Conservation (phyloP, 768 basidiomycete genomes). For the Candolleomyces eurysporus region DNA sequence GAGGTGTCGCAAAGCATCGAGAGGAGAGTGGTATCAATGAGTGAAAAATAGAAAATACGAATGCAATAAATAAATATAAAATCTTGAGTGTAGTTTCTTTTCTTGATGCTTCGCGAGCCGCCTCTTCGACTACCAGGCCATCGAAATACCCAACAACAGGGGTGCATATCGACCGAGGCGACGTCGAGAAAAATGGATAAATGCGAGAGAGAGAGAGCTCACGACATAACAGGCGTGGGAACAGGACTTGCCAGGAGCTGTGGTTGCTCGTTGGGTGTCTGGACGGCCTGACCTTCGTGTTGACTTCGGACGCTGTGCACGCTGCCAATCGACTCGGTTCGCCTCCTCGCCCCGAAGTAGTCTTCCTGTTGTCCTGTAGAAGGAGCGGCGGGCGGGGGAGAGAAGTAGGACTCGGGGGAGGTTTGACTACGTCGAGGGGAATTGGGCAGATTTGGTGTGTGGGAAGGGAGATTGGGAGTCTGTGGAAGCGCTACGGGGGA, state of each 20-base stretch:
- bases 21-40: slow-evolving; percentile 1
- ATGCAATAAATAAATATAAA: slow-evolving; percentile 10
- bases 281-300: not conserved
- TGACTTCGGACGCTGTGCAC: slow-evolving; percentile 11
- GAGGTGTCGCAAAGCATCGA: slow-evolving; percentile 6
- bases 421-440: slow-evolving; percentile 19
- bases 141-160: no score
- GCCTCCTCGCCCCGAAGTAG: slow-evolving; percentile 15
- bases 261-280: slow-evolving; percentile 7
- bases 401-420: slow-evolving; percentile 20
- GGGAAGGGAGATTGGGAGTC: slow-evolving; percentile 13
- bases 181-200: slow-evolving; percentile 1
- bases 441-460: slow-evolving; percentile 2
- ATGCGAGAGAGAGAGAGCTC: not conserved
- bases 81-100: not conserved
- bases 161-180: not conserved
- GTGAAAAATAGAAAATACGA: slow-evolving; percentile 1
- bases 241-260: slow-evolving; percentile 14
- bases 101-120: not conserved
- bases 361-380: slow-evolving; percentile 12
- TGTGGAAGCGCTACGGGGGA: slow-evolving; percentile 16
- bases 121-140: not conserved
- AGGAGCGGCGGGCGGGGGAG: slow-evolving; percentile 10
- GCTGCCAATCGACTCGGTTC: slow-evolving; percentile 7
- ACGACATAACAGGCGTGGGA: slow-evolving; percentile 19